Conservation (phyloP, 768 basidiomycete genomes). For the Boletus rubroflammeus region DNA sequence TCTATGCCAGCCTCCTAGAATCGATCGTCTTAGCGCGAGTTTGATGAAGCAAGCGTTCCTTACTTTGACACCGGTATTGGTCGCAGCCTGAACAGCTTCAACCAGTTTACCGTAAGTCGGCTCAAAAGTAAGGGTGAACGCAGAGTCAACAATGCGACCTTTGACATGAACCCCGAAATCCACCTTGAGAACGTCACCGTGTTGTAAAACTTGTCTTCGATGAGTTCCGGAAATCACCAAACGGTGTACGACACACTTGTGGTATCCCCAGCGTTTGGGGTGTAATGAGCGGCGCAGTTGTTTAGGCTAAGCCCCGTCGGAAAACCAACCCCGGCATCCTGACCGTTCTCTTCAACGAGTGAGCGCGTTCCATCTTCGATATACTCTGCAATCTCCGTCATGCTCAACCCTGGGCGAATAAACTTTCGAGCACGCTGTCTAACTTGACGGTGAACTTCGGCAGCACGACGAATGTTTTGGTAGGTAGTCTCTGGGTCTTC, state of each 20-base stretch:
- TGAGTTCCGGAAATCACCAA: conserved; percentile 6
- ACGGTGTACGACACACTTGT: conserved; percentile 46
- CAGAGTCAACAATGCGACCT: conserved; percentile 93
- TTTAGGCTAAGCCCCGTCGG: conserved; percentile 95
- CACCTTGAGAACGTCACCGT: conserved; percentile 90
- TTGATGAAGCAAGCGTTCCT: conserved; percentile 12
- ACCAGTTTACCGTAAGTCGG: conserved; percentile 87
- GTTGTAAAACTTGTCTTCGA: conserved; percentile 60
- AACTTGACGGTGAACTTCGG: conserved; percentile 95
- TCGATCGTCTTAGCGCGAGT: conserved; percentile 3
- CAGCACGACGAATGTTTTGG: conserved; percentile 83
- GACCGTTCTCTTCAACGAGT: conserved; percentile 85
- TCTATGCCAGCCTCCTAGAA: conserved; percentile 93
- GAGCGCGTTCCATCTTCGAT: conserved; percentile 92
- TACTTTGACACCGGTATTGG: conserved; percentile 86
- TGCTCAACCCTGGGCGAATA: conserved; percentile 90
- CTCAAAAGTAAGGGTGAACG: conserved; percentile 89
- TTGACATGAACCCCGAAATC: conserved; percentile 97
- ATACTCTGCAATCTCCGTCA: conserved; percentile 90
- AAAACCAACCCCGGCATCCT: conserved; percentile 88
- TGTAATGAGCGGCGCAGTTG: conserved; percentile 94
- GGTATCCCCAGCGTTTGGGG: conserved; percentile 91
- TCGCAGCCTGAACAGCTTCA: conserved; percentile 91
- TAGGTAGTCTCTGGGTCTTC: conserved; percentile 86
- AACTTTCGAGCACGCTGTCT: conserved; percentile 74